Base-by-base conservation (phyloP, 371 early-diverging fungal genomes). In the Gilbertella persicaria region DNA sequence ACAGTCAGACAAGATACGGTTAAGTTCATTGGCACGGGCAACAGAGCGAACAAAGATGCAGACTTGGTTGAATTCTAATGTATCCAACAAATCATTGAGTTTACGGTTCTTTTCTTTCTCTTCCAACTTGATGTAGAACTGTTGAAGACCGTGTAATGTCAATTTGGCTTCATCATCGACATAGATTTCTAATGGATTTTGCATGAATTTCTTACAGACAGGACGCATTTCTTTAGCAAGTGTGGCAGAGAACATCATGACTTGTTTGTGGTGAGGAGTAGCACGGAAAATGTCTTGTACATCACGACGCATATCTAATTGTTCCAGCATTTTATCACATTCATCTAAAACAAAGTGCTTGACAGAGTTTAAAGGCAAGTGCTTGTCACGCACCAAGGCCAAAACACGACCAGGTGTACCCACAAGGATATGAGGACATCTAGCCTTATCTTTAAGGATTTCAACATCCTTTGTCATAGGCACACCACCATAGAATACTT, bases 271-370 rank as follows among this genome's bases (percentile, higher is more conserved):
- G 68, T 93, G 95, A 24, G 97, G 97, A 4, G 96, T 95, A 13
- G 90, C 69, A 20, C 88, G 76, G 91, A 97, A 97, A 53, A 98
- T 97, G 25, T 93, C 94, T 70, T 98, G 98, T 10, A 98, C 93
- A 73, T 96, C 96, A 41, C 90, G 83, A 55, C 99, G 92, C 98
- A 98, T 97, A 60, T 96, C 96, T 89, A 58, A n/a, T 28, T 47
- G 47, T 41, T 96, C 96, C 41, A 98, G 70, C 86, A 97, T 92
- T 80, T 97, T 94, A 80, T 99, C 99, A 74, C 98, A 99, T 80
- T 99, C 99, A 70, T 99, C 99, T 24, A 99, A 79, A 17, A 99
- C 94, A 75, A 99, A 96, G 82, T 92, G 92, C 86, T 94, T 96
- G 58, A 98, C 82, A 50, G 83, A 86, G 36, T 73, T 71, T 45